phyloP scores from a whole-genome alignment of 2,329 filamentous ascomycete genomes.

The Fusarium sp. region DNA sequence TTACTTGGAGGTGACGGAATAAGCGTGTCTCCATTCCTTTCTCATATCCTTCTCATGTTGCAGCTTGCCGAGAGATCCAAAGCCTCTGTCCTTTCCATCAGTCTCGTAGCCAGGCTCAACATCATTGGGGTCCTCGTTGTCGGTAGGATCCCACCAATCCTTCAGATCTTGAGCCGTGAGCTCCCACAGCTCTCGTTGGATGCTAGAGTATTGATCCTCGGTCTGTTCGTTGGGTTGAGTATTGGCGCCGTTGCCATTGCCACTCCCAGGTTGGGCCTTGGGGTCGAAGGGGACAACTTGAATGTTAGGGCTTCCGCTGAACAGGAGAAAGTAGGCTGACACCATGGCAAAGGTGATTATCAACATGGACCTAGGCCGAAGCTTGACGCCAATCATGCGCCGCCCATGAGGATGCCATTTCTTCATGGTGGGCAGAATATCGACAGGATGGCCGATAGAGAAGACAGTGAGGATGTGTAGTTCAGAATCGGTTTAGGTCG shows the following conservation, averaged over 20 bases:
- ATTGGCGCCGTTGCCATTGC: constrained; percentile 3
- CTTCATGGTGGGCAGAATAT: constrained; percentile 43
- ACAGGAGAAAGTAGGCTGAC: constrained; percentile 58
- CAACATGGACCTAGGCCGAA: constrained; percentile 57
- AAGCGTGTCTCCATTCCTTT: constrained; percentile 55
- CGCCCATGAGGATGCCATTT: constrained; percentile 49
- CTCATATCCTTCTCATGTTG: constrained; percentile 59
- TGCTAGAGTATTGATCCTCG: constrained; percentile 22
- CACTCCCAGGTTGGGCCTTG: not conserved
- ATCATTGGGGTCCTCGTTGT: constrained; percentile 51
- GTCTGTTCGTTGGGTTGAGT: constrained; percentile 10
- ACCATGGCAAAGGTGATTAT: constrained; percentile 54
- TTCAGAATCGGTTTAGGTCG: not conserved
- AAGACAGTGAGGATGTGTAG: constrained; percentile 16
- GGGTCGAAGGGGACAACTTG: constrained; percentile 49
- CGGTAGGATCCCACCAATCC: constrained; percentile 52
- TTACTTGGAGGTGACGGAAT: constrained; percentile 56
- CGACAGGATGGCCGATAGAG: constrained; percentile 1
- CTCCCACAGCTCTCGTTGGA: constrained; percentile 48
- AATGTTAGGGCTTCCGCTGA: constrained; percentile 50
- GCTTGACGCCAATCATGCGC: constrained; percentile 49
- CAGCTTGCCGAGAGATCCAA: constrained; percentile 49
- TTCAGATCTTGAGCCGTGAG: constrained; percentile 51
- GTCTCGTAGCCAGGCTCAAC: constrained; percentile 52
- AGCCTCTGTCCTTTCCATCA: constrained; percentile 50